These are phyloP conservation scores for barrel medic (Medicago truncatula) DNA, from an alignment of 306 rosid genomes.

Conservation along the genomic window DNA sequence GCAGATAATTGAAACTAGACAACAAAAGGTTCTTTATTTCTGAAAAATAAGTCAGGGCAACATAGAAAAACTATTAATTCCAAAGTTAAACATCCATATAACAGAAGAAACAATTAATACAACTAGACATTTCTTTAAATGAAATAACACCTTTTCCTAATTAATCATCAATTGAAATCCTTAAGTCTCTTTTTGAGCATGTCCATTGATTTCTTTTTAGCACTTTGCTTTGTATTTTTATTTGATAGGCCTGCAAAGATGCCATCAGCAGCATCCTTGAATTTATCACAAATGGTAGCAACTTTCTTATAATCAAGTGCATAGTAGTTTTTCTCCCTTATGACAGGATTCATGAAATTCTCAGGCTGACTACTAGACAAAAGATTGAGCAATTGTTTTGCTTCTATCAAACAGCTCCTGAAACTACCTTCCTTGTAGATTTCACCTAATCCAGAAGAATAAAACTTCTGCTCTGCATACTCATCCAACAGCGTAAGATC, in stretches of 20 bases:
- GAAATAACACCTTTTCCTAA: conserved; percentile 34
- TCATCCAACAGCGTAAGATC: conserved; percentile 69
- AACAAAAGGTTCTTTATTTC: conserved; percentile 2
- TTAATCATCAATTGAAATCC: conserved; percentile 69
- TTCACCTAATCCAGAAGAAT: conserved; percentile 71
- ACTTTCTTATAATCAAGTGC: conserved; percentile 86
- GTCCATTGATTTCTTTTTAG: conserved; percentile 94
- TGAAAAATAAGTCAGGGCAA: conserved; percentile 18
- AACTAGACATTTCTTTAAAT: conserved; percentile 43
- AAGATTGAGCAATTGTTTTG: conserved; percentile 81
- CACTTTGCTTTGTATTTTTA: conserved; percentile 74
- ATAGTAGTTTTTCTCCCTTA: conserved; percentile 78
- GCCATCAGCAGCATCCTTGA: conserved; percentile 85
- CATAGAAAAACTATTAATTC: conserved; percentile 12
- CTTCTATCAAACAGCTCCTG: conserved; percentile 67
- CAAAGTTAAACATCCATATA: conserved; percentile 32
- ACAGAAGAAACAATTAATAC: conserved; percentile 19
- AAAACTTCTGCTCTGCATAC: conserved; percentile 82
- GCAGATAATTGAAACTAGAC: not conserved
- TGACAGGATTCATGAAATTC: conserved; percentile 97
- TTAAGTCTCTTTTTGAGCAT: conserved; percentile 81
- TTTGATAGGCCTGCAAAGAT: conserved; percentile 84
- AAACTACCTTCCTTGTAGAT: conserved; percentile 65
- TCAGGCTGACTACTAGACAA: conserved; percentile 91
- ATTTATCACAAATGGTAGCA: conserved; percentile 76